A percentile compares a stretch with the other conserved stretches of the same genome.
phyloP scores from a whole-genome alignment of 768 basidiomycete species.

The Naematelia aurantialba region DNA sequence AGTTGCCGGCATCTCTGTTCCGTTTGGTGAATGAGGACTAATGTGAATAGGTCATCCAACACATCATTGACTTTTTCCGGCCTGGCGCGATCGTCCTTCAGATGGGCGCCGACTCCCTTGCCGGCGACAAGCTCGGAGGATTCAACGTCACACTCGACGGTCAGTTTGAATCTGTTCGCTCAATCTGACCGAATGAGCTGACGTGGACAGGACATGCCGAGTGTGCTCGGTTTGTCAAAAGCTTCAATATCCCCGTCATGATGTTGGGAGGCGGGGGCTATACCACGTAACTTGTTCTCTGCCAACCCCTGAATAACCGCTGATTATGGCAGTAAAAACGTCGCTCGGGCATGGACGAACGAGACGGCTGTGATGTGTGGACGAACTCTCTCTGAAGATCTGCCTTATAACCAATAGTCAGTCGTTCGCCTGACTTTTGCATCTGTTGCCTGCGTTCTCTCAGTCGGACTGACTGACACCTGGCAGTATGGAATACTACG shows the following conservation, averaged over 20 bases:
- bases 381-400: conserved; percentile 58
- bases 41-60: conserved; percentile 66
- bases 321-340: conserved; percentile 63
- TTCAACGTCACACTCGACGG: conserved; percentile 90
- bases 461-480: too few relatives aligned
- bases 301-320: not conserved
- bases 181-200: conserved; percentile 3
- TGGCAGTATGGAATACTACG: conserved; percentile 95
- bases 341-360: conserved; percentile 90
- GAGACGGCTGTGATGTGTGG: conserved; percentile 96
- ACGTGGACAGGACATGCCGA: conserved; percentile 68
- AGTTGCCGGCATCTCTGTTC: conserved; percentile 41
- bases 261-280: conserved; percentile 94
- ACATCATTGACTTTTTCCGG: conserved; percentile 79
- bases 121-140: conserved; percentile 91
- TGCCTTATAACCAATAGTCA: conserved; percentile 52
- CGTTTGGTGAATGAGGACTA: too few relatives aligned
- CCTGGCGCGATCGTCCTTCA: conserved; percentile 87
- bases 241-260: conserved; percentile 78
- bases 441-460: too few relatives aligned
- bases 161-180: conserved; percentile 22
- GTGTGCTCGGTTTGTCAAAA: conserved; percentile 80
- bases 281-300: conserved; percentile 58
- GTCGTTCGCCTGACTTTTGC: conserved; percentile 52
- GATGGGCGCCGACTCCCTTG: conserved; percentile 91